Conservation (phyloP, 352 stramenopile species). For the Phytophthora syringae region DNA sequence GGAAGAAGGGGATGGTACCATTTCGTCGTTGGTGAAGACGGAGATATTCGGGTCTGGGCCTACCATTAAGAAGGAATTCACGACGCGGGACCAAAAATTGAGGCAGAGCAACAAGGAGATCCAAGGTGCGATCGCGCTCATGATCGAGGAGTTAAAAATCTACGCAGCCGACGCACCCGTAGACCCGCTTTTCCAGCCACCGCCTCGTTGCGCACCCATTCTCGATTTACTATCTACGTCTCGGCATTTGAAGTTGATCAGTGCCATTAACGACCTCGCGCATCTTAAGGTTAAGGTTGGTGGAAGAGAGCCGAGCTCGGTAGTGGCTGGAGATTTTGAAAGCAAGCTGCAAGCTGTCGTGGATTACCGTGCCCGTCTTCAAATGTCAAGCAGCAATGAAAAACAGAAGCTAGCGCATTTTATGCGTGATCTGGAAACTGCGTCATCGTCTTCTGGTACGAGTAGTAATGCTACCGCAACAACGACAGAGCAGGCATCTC, state of each 20-base stretch:
- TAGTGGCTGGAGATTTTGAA: constrained; percentile 53
- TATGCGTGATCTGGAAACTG: constrained; percentile 44
- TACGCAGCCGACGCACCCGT: constrained; percentile 55
- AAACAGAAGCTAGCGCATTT: constrained; percentile 67
- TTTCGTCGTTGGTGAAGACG: constrained; percentile 42
- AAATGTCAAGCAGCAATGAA: constrained; percentile 75
- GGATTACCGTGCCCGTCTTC: constrained; percentile 71
- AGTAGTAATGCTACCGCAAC: neutral
- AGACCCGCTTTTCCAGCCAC: constrained; percentile 58
- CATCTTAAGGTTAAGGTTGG: constrained; percentile 57
- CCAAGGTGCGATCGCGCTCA: constrained; percentile 58
- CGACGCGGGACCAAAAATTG: constrained; percentile 72
- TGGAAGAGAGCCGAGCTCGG: constrained; percentile 20
- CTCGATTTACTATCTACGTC: constrained; percentile 77
- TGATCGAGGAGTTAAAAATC: constrained; percentile 77
- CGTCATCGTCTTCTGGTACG: neutral
- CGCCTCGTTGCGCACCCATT: constrained; percentile 57
- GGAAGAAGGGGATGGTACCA: constrained; percentile 12
- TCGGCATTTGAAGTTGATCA: constrained; percentile 75
- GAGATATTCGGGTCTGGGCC: constrained; percentile 67
- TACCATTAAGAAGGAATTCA: constrained; percentile 80
- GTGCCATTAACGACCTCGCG: constrained; percentile 76
- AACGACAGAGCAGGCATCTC: constrained; percentile 6
- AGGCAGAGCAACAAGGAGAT: constrained; percentile 65
- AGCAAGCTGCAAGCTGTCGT: constrained; percentile 71